A percentile compares a stretch with the other conserved stretches of the same genome.
Conservation (phyloP, 257 asterid genomes). For the Forsythia suspensa region DNA sequence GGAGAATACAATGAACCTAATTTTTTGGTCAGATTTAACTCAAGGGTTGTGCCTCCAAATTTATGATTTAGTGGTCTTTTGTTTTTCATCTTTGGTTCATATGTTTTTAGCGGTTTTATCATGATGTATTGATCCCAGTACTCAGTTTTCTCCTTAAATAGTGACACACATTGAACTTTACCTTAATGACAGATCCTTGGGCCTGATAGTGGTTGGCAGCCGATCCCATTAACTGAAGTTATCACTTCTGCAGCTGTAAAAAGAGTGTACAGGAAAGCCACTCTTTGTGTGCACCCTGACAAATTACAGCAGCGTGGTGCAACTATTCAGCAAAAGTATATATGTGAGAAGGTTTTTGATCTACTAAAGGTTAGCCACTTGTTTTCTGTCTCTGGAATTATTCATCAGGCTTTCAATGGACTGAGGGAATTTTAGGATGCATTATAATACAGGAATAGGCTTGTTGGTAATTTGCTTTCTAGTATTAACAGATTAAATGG, state of each 20-base stretch:
- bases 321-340: slow-evolving; percentile 82
- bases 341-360: slow-evolving; percentile 95
- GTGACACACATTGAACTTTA: background rate
- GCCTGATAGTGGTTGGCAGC: slow-evolving; percentile 91
- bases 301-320: slow-evolving; percentile 98
- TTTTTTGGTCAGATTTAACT: background rate
- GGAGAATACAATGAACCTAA: background rate
- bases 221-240: slow-evolving; percentile 84
- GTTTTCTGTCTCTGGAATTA: slow-evolving; percentile 10
- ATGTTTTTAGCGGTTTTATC: background rate
- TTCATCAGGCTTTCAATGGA: background rate
- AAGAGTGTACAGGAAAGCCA: slow-evolving; percentile 88
- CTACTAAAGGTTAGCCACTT: slow-evolving; percentile 72
- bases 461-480: background rate
- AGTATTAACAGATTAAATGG: background rate
- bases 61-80: background rate
- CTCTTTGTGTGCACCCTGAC: slow-evolving; percentile 95
- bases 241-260: slow-evolving; percentile 84
- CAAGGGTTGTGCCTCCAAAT: background rate
- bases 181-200: slow-evolving; percentile 77
- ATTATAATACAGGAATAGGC: background rate
- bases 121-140: background rate
- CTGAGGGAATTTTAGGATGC: background rate
- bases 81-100: background rate
- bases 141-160: background rate